These are phyloP conservation scores for Crithidia mellificae DNA, from an alignment of 208 protist species.

Conservation along the genomic window DNA sequence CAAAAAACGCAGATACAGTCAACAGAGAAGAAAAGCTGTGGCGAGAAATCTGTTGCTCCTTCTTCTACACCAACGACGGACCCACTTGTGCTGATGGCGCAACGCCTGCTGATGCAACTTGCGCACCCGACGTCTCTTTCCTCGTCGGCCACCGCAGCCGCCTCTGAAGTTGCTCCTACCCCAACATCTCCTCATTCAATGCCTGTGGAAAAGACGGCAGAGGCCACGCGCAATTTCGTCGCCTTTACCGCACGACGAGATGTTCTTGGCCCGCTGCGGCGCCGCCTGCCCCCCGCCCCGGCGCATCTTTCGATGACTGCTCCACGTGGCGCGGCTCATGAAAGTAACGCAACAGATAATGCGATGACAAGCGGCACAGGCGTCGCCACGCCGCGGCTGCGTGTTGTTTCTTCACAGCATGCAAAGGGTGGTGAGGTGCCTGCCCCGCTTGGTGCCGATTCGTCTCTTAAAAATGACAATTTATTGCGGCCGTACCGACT, in stretches of 20 bases:
- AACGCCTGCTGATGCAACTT: constrained; percentile 14
- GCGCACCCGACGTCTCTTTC: not conserved
- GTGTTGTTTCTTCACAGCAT: not conserved
- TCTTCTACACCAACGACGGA: not conserved
- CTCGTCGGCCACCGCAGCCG: too few species aligned
- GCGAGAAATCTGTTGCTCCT: too few species aligned
- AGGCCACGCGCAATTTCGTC: constrained; percentile 6
- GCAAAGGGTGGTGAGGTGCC: not conserved
- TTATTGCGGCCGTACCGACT: constrained; percentile 28
- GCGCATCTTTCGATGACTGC: not conserved
- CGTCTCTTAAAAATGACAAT: not conserved
- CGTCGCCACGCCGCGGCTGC: not conserved
- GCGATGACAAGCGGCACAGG: too few species aligned
- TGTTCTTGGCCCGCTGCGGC: constrained; percentile 35
- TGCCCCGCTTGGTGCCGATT: not conserved
- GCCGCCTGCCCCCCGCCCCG: constrained; percentile 23
- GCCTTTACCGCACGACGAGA: constrained; percentile 24
- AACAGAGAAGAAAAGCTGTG: too few species aligned
- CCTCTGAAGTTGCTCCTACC: not conserved
- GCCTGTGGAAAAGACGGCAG: not conserved
- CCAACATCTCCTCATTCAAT: not conserved
- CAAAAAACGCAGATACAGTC: too few species aligned
- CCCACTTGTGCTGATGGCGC: constrained; percentile 7
- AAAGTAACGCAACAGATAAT: too few species aligned
- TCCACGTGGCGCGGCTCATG: not conserved